Percentiles rank a stretch among this genome's conserved stretches.
Conservation (phyloP, 148 eudicot genomes). For the Cornus florida region DNA sequence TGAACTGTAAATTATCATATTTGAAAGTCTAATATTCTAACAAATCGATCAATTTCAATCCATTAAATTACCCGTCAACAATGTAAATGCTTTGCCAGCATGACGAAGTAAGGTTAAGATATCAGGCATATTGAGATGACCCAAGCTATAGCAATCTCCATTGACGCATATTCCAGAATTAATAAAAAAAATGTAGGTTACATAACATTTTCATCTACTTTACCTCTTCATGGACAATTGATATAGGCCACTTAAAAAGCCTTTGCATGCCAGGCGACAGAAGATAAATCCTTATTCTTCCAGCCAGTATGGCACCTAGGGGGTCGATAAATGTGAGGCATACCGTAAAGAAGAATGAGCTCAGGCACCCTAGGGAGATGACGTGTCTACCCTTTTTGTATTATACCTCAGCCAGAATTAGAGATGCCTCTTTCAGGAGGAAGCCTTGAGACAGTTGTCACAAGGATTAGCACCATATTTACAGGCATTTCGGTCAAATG, state of each 20-base stretch:
- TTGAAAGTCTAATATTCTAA: neutral
- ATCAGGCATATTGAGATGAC: neutral
- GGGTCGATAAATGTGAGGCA: neutral
- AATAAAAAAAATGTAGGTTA: neutral
- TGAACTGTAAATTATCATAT: neutral
- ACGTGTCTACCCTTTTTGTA: too few relatives aligned
- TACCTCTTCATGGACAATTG: neutral
- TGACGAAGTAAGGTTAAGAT: neutral
- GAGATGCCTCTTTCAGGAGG: conserved; percentile 29
- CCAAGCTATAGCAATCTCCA: neutral
- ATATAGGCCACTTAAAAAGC: neutral
- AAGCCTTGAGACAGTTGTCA: conserved; percentile 73
- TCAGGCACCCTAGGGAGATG: neutral
- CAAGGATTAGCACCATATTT: conserved; percentile 79
- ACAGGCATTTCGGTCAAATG: conserved; percentile 62
- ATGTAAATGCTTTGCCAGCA: neutral
- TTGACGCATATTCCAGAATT: neutral
- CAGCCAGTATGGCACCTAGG: neutral
- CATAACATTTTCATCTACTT: neutral
- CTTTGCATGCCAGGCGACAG: neutral
- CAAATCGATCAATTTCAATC: neutral
- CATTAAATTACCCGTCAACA: neutral
- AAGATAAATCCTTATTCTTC: neutral
- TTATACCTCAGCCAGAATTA: neutral
- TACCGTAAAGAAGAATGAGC: neutral